phyloP scores from a whole-genome alignment of 2,329 filamentous ascomycete genomes.

The Sarocladiaceae sp. region DNA sequence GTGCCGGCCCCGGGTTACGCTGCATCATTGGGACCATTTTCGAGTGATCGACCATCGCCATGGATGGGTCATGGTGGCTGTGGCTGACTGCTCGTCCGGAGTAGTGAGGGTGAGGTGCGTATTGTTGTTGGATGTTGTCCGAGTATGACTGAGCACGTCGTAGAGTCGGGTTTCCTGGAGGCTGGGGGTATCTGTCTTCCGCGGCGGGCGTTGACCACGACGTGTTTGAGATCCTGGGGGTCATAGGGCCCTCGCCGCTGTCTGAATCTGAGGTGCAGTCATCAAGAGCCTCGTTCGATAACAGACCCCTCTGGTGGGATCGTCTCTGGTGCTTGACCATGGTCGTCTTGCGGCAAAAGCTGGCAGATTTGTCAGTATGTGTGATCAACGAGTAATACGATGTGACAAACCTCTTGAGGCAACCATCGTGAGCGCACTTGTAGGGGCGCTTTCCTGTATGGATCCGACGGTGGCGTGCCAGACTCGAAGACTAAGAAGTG shows the following conservation, averaged over 20 bases:
- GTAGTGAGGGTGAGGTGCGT: neutral
- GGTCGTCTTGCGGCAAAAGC: slow-evolving; percentile 69
- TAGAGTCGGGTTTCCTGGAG: neutral
- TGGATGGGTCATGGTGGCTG: neutral
- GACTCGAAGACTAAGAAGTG: slow-evolving; percentile 52
- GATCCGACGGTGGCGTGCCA: slow-evolving; percentile 61
- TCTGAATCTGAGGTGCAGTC: slow-evolving; percentile 55
- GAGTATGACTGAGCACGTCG: neutral
- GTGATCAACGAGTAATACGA: neutral
- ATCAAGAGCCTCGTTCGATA: slow-evolving; percentile 49
- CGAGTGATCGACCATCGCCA: neutral
- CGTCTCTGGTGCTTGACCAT: slow-evolving; percentile 65
- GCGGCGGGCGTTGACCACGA: slow-evolving; percentile 24
- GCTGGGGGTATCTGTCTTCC: slow-evolving; percentile 23
- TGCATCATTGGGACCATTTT: slow-evolving; percentile 33
- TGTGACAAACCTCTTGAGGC: slow-evolving; percentile 51
- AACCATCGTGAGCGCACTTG: slow-evolving; percentile 57
- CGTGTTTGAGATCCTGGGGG: slow-evolving; percentile 31
- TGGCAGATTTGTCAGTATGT: slow-evolving; percentile 27
- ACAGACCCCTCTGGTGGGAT: slow-evolving; percentile 55
- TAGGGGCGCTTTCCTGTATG: slow-evolving; percentile 66
- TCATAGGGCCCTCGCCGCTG: slow-evolving; percentile 54
- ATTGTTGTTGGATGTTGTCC: slow-evolving; percentile 18
- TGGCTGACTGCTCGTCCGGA: neutral
- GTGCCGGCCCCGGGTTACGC: slow-evolving; percentile 34